Evolutionary conservation across 768 basidiomycete genomes (phyloP).

Genomic region (Auriculariales sp.): DNA sequence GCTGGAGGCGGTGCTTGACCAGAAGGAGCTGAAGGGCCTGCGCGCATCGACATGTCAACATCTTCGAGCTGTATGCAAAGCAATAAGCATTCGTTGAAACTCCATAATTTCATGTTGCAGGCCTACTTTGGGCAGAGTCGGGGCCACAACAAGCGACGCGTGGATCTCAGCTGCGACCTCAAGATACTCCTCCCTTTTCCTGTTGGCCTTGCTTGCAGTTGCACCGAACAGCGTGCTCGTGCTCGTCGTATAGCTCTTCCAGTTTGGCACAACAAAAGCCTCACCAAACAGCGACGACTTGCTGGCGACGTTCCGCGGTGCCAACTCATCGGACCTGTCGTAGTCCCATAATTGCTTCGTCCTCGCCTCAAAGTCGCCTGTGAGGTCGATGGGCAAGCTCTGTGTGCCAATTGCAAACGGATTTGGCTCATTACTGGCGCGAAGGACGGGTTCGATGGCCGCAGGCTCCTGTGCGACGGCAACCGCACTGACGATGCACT

Average conservation of each 20-base stretch:
- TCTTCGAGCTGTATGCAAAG: background rate
- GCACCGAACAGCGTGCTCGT: background rate
- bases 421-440: constrained; percentile 11
- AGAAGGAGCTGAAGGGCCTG: no score
- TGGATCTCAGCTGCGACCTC: constrained; percentile 55
- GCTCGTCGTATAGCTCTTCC: background rate
- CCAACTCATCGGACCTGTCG: background rate
- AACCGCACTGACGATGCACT: constrained; percentile 40
- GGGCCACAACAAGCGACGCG: constrained; percentile 44
- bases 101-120: constrained; percentile 5
- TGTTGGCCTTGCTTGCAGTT: background rate
- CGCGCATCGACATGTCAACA: constrained; percentile 2
- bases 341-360: background rate
- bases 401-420: constrained; percentile 9
- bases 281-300: background rate
- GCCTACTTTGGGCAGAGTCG: constrained; percentile 32
- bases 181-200: constrained; percentile 12
- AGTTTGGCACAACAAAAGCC: background rate
- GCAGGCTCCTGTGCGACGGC: constrained; percentile 12
- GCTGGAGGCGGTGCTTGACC: constrained; percentile 6
- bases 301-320: background rate
- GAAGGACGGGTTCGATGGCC: background rate
- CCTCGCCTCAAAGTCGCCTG: background rate
- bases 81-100: background rate
- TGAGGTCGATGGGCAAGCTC: constrained; percentile 4